Percentiles rank a stretch among this genome's conserved stretches.
Conservation (phyloP, 2,329 filamentous ascomycete species). For the Fusarium sp. region DNA sequence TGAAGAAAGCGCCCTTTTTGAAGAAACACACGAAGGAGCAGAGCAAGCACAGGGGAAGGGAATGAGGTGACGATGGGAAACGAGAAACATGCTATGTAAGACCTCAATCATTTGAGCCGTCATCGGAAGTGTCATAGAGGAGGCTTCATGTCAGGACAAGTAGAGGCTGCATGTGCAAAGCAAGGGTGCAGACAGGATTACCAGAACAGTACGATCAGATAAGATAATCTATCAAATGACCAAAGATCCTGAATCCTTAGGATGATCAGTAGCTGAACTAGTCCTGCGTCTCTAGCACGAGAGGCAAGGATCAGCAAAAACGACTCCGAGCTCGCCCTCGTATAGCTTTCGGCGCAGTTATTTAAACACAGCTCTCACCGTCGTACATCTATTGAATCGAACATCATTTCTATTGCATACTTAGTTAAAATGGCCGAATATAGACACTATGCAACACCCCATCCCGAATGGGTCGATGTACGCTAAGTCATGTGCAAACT, state of each 20-base stretch:
- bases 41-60: no score
- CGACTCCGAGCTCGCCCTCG: neutral
- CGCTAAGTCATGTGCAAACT: neutral
- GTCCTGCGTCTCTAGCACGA: neutral
- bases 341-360: neutral
- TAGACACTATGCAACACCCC: constrained; percentile 6
- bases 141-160: neutral
- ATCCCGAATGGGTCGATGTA: constrained; percentile 21
- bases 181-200: neutral
- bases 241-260: neutral
- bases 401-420: neutral
- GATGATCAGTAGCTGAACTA: neutral
- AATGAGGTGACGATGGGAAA: neutral
- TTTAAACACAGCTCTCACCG: neutral
- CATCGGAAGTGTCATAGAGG: neutral
- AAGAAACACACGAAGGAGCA: neutral
- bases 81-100: neutral
- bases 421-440: constrained; percentile 20
- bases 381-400: neutral
- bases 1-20: constrained; percentile 12
- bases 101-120: no score
- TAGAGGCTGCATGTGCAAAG: neutral
- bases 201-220: constrained; percentile 14
- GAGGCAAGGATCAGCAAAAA: neutral
- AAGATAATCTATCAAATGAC: constrained; percentile 22